A percentile compares a stretch with the other conserved stretches of the same genome.
Evolutionary conservation across 2,329 filamentous ascomycete genomes (phyloP).

Genomic region (Ceratocystis harringtonii): DNA sequence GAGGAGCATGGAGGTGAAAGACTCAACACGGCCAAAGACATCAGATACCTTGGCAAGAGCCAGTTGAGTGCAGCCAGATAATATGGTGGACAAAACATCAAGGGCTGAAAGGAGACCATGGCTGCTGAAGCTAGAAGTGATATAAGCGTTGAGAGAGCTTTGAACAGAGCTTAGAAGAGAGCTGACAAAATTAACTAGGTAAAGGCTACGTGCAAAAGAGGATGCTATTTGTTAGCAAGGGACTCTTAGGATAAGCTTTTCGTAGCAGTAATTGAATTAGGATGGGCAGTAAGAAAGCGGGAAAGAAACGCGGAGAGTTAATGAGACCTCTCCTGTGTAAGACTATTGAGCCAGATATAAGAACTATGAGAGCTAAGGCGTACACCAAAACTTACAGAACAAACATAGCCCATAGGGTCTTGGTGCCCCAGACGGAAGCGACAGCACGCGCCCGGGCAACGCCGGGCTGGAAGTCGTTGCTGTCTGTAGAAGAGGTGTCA

Average conservation of each 20-base stretch:
- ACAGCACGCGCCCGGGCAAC: slow-evolving; percentile 28
- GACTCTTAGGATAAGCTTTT: no score
- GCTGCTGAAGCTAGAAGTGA: slow-evolving; percentile 48
- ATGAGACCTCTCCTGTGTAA: background rate
- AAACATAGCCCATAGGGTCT: slow-evolving; percentile 28
- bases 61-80: slow-evolving; percentile 27
- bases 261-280: no score
- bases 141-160: slow-evolving; percentile 43
- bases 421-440: slow-evolving; percentile 28
- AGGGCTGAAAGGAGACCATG: slow-evolving; percentile 55
- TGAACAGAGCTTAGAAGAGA: slow-evolving; percentile 26
- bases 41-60: slow-evolving; percentile 35
- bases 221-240: background rate
- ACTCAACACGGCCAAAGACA: slow-evolving; percentile 34
- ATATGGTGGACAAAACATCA: slow-evolving; percentile 40
- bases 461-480: slow-evolving; percentile 24
- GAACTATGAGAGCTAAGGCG: background rate
- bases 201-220: slow-evolving; percentile 23
- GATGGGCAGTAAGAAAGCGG: background rate
- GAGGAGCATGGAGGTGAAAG: slow-evolving; percentile 30
- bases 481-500: slow-evolving; percentile 21
- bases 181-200: slow-evolving; percentile 28
- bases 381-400: slow-evolving; percentile 24
- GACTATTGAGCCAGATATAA: background rate
- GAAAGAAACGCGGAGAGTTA: background rate